Evolutionary conservation across 176 grass and related monocot genomes (phyloP), one percentile per base, ranked within the genome.

Genomic region (Triticum monococcum): DNA sequence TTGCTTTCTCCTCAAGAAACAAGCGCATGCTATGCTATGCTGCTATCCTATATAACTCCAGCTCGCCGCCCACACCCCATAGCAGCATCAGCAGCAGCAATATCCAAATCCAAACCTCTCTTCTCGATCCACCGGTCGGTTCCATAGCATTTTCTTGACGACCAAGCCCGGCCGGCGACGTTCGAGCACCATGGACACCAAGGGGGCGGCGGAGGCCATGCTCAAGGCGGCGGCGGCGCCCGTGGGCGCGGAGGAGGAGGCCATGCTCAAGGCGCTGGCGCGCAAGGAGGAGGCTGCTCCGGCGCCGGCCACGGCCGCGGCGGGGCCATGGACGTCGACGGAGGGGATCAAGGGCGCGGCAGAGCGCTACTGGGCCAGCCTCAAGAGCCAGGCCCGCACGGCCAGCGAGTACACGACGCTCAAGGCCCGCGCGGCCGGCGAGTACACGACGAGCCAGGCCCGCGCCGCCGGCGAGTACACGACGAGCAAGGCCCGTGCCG

Each of bases 371-470:
- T 91, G 92, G 92, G 75, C 86, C 9, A 74, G 79, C 79, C 77
- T 94, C 67, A 91, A 91, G 75, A 94, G 70, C 82, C 84, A 77
- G 57, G 38, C 79, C 35, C 72, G 78, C 12, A 72, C 54, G 4
- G 86, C 86, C 75, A 36, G 89, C 43, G 74, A 91, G 45, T 84
- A 83, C 78, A 68, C 82, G 61, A n/a, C 38, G 16, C 26, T 37
- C 68, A 62, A 78, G 56, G 48, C 40, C 8, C 72, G 81, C 17
- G 46, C 46, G 4, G 46, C 46, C 46, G 46, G 46, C 3, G 46
- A 50, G 46, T 50, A 50, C 46, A 46, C 12, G 43, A 13, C 12
- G 43, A 3, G 0, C 43, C 3, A 46, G 56, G 31, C 78, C 33
- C 79, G 52, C 20, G 78, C 52, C 12, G 86, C 86, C 74, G 59